Evolutionary conservation across 2,329 filamentous ascomycete genomes (phyloP).

Genomic region (Beauveria sp.): DNA sequence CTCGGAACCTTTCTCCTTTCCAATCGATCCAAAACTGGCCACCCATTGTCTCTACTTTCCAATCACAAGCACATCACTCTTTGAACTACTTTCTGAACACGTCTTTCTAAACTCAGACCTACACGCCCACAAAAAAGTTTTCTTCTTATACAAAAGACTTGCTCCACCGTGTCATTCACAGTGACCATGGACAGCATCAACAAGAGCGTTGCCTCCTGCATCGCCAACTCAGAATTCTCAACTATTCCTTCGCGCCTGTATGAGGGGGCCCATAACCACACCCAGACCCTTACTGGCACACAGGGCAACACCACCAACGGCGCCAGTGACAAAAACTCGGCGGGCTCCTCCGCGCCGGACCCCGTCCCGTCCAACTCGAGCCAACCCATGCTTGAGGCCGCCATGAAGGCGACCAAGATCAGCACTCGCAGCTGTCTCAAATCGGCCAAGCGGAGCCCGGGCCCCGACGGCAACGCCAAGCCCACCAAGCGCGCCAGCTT

Average conservation of each 20-base stretch:
- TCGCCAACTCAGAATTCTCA: not conserved
- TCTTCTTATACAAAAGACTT: too few relatives aligned
- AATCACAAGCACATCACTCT: too few relatives aligned
- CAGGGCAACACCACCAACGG: not conserved
- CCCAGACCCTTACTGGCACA: not conserved
- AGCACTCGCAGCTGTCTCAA: slow-evolving; percentile 6
- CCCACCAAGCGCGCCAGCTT: not conserved
- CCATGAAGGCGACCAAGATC: not conserved
- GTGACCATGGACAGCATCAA: not conserved
- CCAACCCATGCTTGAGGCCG: not conserved
- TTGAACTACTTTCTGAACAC: too few relatives aligned
- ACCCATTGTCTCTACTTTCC: too few relatives aligned
- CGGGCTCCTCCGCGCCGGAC: not conserved
- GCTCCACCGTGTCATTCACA: not conserved
- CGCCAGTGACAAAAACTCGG: not conserved
- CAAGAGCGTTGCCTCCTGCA: not conserved
- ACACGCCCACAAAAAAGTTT: too few relatives aligned
- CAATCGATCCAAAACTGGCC: too few relatives aligned
- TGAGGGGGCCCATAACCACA: not conserved
- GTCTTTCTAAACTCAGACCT: too few relatives aligned
- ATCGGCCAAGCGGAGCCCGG: not conserved
- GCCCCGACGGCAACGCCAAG: not conserved
- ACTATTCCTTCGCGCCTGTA: not conserved
- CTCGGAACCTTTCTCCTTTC: too few relatives aligned
- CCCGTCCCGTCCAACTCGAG: not conserved